Conservation (phyloP, 768 basidiomycete genomes). For the Xerocomellus amylosporus region DNA sequence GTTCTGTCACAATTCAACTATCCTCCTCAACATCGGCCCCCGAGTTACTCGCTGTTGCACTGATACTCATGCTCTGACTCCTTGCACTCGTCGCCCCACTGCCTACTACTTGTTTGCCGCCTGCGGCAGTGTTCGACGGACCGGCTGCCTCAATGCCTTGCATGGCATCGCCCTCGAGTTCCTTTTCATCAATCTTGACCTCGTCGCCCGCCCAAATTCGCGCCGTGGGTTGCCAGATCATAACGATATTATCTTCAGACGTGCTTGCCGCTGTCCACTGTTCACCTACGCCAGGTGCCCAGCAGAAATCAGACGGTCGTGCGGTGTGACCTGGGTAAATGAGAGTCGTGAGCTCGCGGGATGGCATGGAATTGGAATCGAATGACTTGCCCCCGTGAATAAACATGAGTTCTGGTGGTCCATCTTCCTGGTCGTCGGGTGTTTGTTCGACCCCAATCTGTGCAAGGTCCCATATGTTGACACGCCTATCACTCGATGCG, state of each 20-base stretch:
- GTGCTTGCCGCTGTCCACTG: slow-evolving; percentile 83
- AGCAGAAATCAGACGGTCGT: slow-evolving; percentile 90
- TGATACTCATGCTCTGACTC: slow-evolving; percentile 62
- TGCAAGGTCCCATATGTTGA: slow-evolving; percentile 93
- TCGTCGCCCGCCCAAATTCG: slow-evolving; percentile 91
- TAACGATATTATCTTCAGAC: slow-evolving; percentile 96
- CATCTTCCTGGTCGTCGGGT: slow-evolving; percentile 97
- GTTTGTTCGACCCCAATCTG: slow-evolving; percentile 94
- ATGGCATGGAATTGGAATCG: neutral
- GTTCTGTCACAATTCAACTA: slow-evolving; percentile 17
- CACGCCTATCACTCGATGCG: slow-evolving; percentile 86
- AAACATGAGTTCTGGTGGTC: slow-evolving; percentile 94
- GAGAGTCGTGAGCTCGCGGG: neutral
- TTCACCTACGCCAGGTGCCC: slow-evolving; percentile 83
- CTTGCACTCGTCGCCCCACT: slow-evolving; percentile 43
- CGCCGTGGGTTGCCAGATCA: slow-evolving; percentile 97
- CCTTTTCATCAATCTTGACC: slow-evolving; percentile 78
- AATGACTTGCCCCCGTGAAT: slow-evolving; percentile 79
- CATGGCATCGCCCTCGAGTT: slow-evolving; percentile 80
- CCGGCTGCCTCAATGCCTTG: slow-evolving; percentile 57
- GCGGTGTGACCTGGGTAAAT: slow-evolving; percentile 70
- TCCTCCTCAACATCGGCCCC: slow-evolving; percentile 46
- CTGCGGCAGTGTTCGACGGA: slow-evolving; percentile 16
- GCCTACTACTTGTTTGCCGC: slow-evolving; percentile 17
- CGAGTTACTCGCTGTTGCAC: slow-evolving; percentile 46